Evolutionary conservation across 140 eudicot genomes (phyloP), one percentile per base, ranked within the genome.

Genomic region (Anethum foeniculum): DNA sequence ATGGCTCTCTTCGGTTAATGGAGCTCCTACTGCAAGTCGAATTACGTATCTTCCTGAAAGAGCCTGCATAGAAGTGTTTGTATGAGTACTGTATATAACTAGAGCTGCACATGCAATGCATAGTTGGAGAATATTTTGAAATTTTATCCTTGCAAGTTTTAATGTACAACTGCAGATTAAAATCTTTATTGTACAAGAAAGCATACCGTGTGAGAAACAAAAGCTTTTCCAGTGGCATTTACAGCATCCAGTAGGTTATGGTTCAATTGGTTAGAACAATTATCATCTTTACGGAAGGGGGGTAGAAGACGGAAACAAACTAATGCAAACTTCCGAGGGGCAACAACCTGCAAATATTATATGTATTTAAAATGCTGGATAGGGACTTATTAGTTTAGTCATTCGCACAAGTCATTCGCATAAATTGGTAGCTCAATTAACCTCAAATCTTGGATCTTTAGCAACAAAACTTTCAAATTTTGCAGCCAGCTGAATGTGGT

Each of bases 131-230:
- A 9, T 10, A 64, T 23, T 56, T 56, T 0, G 30, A 41, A 36
- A n/a, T 48, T 52, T 25, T 30, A 25, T 25, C 12, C 46, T 25
- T 25, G 36, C 10, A 43, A 75, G 23, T 10, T 32, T 43, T 39
- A 12, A 16, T 21, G 65, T 23, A 56, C 27, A 54, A 19, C 62
- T 19, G 62, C 62, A 54, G 62, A 54, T 54, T 36, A 13, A 4
- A 12, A 47, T 76, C 1, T 27, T 19, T 23, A 9, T 25, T 52
- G 27, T 34, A 25, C 52, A 78, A 39, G 74, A 62, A 62, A 19
- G 38, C 79, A 68, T 90, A 95, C 99, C 72, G 99, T 96, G 87
- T 96, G 99, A 80, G 99, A 93, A 77, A 96, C 88, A 87, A 91
- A 93, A 47, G 90, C 83, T 77, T 90, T 88, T 83, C 98, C 98